phyloP scores from a whole-genome alignment of 768 basidiomycete species.

The Coprinopsis cinerea region DNA sequence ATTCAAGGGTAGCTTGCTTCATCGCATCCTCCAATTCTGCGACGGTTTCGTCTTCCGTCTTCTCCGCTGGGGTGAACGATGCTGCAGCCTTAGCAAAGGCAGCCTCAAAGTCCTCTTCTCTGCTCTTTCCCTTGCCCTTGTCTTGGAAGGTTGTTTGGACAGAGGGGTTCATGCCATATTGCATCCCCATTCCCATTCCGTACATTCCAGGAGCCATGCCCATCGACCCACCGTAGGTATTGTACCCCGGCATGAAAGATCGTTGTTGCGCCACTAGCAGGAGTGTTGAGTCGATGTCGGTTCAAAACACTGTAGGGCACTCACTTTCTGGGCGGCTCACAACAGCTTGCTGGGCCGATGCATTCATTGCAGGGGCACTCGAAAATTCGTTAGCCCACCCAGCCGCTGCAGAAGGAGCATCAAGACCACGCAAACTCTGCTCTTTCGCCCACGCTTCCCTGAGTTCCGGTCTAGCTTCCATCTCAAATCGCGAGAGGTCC shows the following conservation, averaged over 20 bases:
- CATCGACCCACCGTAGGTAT: slow-evolving; percentile 33
- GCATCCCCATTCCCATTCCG: slow-evolving; percentile 27
- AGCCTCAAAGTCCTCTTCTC: slow-evolving; percentile 79
- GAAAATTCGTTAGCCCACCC: slow-evolving; percentile 59
- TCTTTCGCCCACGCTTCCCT: slow-evolving; percentile 51
- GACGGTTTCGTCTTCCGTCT: slow-evolving; percentile 31
- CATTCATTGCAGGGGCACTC: slow-evolving; percentile 18
- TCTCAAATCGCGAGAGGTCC: slow-evolving; percentile 28
- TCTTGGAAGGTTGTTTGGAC: slow-evolving; percentile 22
- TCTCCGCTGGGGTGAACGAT: slow-evolving; percentile 40
- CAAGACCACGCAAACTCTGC: slow-evolving; percentile 35
- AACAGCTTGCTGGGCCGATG: slow-evolving; percentile 12
- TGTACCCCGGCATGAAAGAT: slow-evolving; percentile 28
- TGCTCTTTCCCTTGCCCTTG: slow-evolving; percentile 76
- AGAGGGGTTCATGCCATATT: slow-evolving; percentile 26
- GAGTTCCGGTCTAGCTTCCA: slow-evolving; percentile 27
- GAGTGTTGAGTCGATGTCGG: neutral
- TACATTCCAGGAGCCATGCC: slow-evolving; percentile 30
- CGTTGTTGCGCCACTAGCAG: slow-evolving; percentile 36
- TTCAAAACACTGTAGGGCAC: slow-evolving; percentile 13
- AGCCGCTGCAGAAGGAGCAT: slow-evolving; percentile 24
- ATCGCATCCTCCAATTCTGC: slow-evolving; percentile 45
- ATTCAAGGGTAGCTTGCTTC: slow-evolving; percentile 29
- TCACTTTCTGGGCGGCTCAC: slow-evolving; percentile 29
- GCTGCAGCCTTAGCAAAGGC: slow-evolving; percentile 67